A percentile compares a stretch with the other conserved stretches of the same genome.
Evolutionary conservation across 371 early-diverging fungal genomes (phyloP).

Genomic region (Apophysomyces variabilis): DNA sequence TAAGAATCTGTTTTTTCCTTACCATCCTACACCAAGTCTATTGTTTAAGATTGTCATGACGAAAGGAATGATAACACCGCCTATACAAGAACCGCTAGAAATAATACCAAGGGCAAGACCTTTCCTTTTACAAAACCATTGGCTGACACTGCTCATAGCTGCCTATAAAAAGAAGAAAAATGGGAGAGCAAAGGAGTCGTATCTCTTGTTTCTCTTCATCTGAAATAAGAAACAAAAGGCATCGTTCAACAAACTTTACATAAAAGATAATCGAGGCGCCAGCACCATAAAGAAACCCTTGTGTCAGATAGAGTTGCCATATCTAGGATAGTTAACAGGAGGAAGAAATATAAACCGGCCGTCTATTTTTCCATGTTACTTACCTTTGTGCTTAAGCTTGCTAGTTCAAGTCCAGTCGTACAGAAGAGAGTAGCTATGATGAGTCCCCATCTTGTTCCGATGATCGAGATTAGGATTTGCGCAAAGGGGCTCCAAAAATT

Average conservation of each 20-base stretch:
- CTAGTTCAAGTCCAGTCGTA: constrained; percentile 1
- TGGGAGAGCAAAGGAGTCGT: too few relatives aligned
- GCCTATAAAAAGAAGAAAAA: background rate
- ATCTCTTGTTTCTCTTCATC: too few relatives aligned
- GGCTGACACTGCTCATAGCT: constrained; percentile 2
- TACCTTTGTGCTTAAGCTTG: background rate
- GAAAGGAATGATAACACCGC: constrained; percentile 15
- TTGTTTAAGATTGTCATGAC: constrained; percentile 15
- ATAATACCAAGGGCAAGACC: constrained; percentile 11
- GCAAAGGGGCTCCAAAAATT: constrained; percentile 23
- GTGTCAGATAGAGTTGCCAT: constrained; percentile 19
- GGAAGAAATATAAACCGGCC: background rate
- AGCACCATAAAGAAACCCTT: constrained; percentile 11
- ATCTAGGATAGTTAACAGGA: constrained; percentile 3
- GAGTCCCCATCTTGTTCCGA: constrained; percentile 2
- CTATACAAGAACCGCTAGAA: constrained; percentile 7
- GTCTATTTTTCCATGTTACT: background rate
- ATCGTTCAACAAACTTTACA: background rate
- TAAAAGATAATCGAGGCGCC: constrained; percentile 10
- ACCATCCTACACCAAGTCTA: constrained; percentile 11
- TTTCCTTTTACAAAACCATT: constrained; percentile 14
- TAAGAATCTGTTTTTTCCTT: background rate
- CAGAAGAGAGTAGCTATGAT: constrained; percentile 14
- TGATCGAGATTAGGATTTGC: constrained; percentile 14
- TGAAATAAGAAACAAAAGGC: too few relatives aligned